Evolutionary conservation across 148 eudicot species (phyloP).

Genomic region (Rhododendron williamsianum): DNA sequence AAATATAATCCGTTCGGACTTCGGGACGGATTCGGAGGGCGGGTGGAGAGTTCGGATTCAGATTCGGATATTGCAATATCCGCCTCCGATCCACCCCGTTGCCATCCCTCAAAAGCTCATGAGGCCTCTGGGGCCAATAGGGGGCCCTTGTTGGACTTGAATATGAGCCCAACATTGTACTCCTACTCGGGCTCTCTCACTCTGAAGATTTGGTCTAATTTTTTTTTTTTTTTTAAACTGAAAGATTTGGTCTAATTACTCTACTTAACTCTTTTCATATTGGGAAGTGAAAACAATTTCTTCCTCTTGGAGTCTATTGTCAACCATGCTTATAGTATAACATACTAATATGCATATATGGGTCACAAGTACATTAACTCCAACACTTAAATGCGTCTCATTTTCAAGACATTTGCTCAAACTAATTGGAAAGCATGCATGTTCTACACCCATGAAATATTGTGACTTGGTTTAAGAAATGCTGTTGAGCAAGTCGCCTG

Average conservation of each 20-base stretch:
- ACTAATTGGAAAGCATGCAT: neutral
- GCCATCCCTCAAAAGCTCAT: neutral
- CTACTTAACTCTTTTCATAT: neutral
- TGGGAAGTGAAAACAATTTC: neutral
- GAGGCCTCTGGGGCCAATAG: neutral
- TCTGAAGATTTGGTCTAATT: neutral
- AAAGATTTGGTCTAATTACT: neutral
- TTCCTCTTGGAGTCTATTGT: neutral
- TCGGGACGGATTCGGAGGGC: no score
- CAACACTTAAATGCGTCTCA: neutral
- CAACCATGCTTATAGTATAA: neutral
- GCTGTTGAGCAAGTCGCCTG: slow-evolving; percentile 17
- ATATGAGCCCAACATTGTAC: neutral
- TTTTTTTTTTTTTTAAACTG: neutral
- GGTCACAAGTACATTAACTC: neutral
- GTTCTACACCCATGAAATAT: slow-evolving; percentile 6
- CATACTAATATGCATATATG: no score
- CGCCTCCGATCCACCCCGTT: no score
- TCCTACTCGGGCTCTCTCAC: neutral
- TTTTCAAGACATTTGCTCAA: neutral
- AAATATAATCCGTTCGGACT: no score
- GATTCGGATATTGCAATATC: no score
- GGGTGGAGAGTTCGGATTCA: no score
- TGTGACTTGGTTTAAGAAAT: slow-evolving; percentile 1
- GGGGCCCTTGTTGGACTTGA: neutral